Base-by-base conservation (phyloP, 2,329 filamentous ascomycete genomes). In the Colletotrichum tanaceti region DNA sequence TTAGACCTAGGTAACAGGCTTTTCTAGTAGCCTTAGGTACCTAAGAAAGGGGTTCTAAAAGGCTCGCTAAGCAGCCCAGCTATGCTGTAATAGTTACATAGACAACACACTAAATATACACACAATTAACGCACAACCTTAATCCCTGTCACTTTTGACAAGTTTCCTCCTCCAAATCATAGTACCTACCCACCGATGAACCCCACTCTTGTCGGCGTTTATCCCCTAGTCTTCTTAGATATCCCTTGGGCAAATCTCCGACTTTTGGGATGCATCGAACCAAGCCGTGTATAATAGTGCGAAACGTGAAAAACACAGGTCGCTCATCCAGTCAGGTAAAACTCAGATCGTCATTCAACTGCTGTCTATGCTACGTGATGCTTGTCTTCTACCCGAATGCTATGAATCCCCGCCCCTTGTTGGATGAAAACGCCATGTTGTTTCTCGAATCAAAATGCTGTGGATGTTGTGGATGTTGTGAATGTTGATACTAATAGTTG, bases 291-390 rank as follows among this genome's bases (percentile, higher is more conserved):
- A 13, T 22, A 9, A 20, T 24, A 16, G 18, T 28, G 28, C 16
- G 18, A 44, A 43, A 28, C 41, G 16, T 32, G 22, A 32, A 50
- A 7, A 44, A 55, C 49, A 54, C 9, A 14, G 13, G n/a, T 10
- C 35, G 49, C 43, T 63, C 43, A 41, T 41, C 63, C 35, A 49
- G 24, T 62, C 63, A 62, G 20, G 58, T 54, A 43, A 35, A 35
- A 46, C 38, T 32, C 49, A 62, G 38, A 63, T 66, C 22, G 43
- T 50, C 47, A 44, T 55, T 49, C 49, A 63, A 52, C 20, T 55
- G 22, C 28, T 41, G 16, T 35, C 47, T 61, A 53, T 35, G 59
- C 63, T 63, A 66, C 28, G 47, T 62, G 41, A n/a, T 41, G 4
- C 46, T 18, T n/a, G 22, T 28, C 32, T 28, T 32, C 49, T 43